Base-by-base conservation (phyloP, 768 basidiomycete species). In the Termitomyces sp. region DNA sequence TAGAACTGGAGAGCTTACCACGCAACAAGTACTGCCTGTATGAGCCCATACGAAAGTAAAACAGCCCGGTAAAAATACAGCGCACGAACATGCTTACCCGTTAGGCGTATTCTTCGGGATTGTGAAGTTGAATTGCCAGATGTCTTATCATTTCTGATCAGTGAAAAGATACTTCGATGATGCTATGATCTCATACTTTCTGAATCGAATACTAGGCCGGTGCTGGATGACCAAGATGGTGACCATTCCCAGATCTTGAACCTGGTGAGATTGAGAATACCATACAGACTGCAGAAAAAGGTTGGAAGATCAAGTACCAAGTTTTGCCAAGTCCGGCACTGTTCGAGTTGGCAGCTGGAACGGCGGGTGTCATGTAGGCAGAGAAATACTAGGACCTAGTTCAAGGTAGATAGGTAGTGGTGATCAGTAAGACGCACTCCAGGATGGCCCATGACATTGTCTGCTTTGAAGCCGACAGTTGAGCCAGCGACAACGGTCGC, bases 231-330 rank as follows among this genome's bases (percentile, higher is more conserved):
- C 54, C 58, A 72, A 16, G 56, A 57, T n/a, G 71, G 71, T 10
- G 68, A 54, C 66, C 69, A 70, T 60, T 78, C 70, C 69, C 72
- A 76, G 45, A 76, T 70, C 67, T 77, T 76, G 67, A 76, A 76
- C 67, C 66, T 68, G 12, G 25, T 5, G 7, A 50, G 18, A 36
- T 6, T 50, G 0, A 45, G 12, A 13, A 45, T 27, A 44, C 4
- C 15, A n/a, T 4, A 13, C 12, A 27, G n/a, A 7, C 29, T 18
- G 43, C 16, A 10, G 3, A 3, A 3, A 15, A 42, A 6, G n/a
- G 41, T n/a, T n/a, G 5, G 20, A 6, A 32, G 11, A 41, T 36
- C n/a, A 18, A 32, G 16, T 45, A 67, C 71, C 75, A 77, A 15
- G 72, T 75, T 54, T 66, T 70, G n/a, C 71, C 73, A 7, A 70